A percentile compares a stretch with the other conserved stretches of the same genome.
Conservation (phyloP, 2,329 filamentous ascomycete species). For the Phyllosticta citrichinensis region DNA sequence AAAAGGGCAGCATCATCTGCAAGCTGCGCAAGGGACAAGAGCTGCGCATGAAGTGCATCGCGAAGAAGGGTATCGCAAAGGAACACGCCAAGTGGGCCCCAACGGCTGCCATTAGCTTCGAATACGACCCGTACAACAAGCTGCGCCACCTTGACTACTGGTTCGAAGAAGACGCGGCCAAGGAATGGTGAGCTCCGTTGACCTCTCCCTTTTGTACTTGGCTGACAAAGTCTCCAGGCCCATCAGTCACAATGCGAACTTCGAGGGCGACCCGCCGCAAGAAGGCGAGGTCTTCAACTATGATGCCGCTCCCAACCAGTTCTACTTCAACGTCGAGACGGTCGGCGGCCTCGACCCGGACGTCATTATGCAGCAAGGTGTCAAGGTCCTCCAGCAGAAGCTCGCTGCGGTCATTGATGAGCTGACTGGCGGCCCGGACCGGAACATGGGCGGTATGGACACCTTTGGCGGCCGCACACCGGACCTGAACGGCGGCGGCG, state of each 20-base stretch:
- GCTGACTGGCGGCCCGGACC: conserved; percentile 40
- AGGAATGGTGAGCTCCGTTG: conserved; percentile 63
- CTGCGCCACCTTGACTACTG: conserved; percentile 85
- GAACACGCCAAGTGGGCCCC: conserved; percentile 98
- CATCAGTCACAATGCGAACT: conserved; percentile 66
- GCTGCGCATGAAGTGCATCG: conserved; percentile 80
- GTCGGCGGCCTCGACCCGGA: conserved; percentile 84
- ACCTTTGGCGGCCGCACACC: conserved; percentile 53
- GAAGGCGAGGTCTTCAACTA: conserved; percentile 87
- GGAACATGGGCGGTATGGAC: conserved; percentile 34
- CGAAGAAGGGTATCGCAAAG: conserved; percentile 97
- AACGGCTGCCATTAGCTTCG: conserved; percentile 84
- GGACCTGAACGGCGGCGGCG: conserved; percentile 35
- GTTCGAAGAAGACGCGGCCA: conserved; percentile 76
- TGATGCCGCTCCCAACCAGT: conserved; percentile 70
- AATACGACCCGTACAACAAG: conserved; percentile 98
- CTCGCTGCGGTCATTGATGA: conserved; percentile 68
- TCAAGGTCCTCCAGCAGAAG: conserved; percentile 82
- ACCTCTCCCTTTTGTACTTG: background rate
- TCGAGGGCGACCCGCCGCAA: conserved; percentile 62
- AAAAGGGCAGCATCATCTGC: conserved; percentile 73
- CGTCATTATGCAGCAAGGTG: conserved; percentile 77
- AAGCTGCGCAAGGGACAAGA: conserved; percentile 88
- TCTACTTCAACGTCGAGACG: conserved; percentile 91
- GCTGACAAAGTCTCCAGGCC: conserved; percentile 46